Evolutionary conservation across 176 grass and related monocot species (phyloP), one percentile per base, ranked within the genome.

Genomic region (Triticum timopheevii): DNA sequence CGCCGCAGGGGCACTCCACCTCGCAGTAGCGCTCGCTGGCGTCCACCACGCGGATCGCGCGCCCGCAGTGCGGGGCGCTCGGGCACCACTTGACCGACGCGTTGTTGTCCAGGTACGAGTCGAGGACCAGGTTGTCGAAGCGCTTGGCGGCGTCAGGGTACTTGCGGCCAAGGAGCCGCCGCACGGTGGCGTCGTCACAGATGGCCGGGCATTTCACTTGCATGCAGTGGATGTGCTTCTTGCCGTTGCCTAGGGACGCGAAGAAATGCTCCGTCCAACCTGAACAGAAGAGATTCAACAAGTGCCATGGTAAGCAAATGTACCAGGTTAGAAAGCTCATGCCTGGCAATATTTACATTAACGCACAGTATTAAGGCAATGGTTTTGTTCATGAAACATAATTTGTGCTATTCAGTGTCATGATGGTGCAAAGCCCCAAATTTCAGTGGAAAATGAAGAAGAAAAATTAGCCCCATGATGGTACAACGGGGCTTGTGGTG

Each of bases 251-350:
- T 4, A 77, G 8, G 27, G 73, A 77, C 0, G 27, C 47, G 0
- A 77, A 4, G 47, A 77, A 77, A 27, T 77, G 73, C 47, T 77
- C 27, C 10, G 73, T 77, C 73, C 73, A 77, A 77, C 73, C 73
- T 77, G 27, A 34, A 33, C 47, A 77, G 3, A 61, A 76, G 8
- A 24, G 59, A 62, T 22, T 10, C 8, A 52, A 31, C 5, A 52
- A 76, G 16, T 77, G 69, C 4, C 45, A 52, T 10, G 3, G 72
- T 73, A 47, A 47, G 40, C 71, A 25, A 45, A 58, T 58, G 19
- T 58, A 3, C 19, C 17, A 58, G 49, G 5, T 52, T 52, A n/a
- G 59, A 61, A 61, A 61, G 22, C 20, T 61, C 20, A 8, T 61
- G 20, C 2, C 0, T 8, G 6, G 0, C 59, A 61, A 61, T 61